Conservation (phyloP, 2,329 filamentous ascomycete genomes). For the Chrysosphaeria jannelii region DNA sequence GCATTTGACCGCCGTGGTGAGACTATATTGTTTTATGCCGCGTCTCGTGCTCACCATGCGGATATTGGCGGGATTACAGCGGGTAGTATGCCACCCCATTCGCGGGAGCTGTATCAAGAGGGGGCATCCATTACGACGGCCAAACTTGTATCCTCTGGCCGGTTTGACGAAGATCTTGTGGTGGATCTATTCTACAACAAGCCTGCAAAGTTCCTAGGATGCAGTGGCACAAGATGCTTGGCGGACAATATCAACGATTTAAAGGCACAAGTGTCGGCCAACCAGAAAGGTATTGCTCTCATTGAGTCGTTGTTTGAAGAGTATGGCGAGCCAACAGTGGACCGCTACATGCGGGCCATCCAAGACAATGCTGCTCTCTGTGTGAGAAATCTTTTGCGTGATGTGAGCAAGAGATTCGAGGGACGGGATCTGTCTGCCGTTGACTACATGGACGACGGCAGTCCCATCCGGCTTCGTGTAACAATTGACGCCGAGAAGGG, state of each 20-base stretch:
- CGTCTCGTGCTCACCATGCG: constrained; percentile 52
- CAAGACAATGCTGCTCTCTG: constrained; percentile 52
- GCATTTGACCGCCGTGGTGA: constrained; percentile 35
- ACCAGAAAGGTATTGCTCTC: constrained; percentile 56
- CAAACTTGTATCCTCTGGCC: constrained; percentile 44
- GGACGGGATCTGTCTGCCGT: constrained; percentile 41
- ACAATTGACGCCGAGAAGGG: constrained; percentile 45
- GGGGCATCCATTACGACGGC: constrained; percentile 32
- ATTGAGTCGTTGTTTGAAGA: constrained; percentile 48
- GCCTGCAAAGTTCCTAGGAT: constrained; percentile 44
- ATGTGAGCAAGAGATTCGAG: constrained; percentile 30
- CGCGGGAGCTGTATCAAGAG: constrained; percentile 31
- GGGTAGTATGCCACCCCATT: constrained; percentile 57
- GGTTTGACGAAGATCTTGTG: constrained; percentile 52
- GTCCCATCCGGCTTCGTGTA: constrained; percentile 43
- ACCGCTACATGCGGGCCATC: constrained; percentile 61
- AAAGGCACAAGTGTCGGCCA: constrained; percentile 64
- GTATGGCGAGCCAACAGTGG: constrained; percentile 46
- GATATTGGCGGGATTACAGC: constrained; percentile 64
- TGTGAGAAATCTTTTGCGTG: constrained; percentile 42
- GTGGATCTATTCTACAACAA: constrained; percentile 40
- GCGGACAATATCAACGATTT: constrained; percentile 66
- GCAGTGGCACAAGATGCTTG: constrained; percentile 48
- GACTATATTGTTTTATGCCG: constrained; percentile 56
- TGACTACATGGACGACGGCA: constrained; percentile 73